Evolutionary conservation across 73 alveolate species (phyloP), one percentile per base, ranked within the genome.

Genomic region (Paramecium biaurelia): DNA sequence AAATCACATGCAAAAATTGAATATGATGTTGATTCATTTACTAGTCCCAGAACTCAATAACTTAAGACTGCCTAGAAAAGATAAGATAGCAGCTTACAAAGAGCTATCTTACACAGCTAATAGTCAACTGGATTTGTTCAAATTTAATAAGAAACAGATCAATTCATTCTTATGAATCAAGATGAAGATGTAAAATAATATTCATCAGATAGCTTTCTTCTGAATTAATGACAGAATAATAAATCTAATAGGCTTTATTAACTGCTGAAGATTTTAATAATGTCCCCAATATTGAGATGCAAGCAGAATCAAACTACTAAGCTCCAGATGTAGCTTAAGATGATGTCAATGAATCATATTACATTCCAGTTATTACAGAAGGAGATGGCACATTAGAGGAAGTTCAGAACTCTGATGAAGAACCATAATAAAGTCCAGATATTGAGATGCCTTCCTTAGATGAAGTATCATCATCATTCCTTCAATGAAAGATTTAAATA

Each of bases 381-480:
- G 86, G 86, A 34, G 86, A 72, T 18, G 86, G 86, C 24, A 28
- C 86, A 72, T 37, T 32, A 21, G 86, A 72, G 37, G 86, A 72
- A 18, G 86, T 72, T 34, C 7, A 35, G 45, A 38, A 72, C 34
- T 72, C 56, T 42, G 58, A 32, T 72, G 58, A 35, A 32, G 20
- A 72, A 5, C 86, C 86, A 6, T 7, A 72, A 37, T 34, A 15
- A 28, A 38, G 35, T 11, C 84, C 84, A 72, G 86, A 72, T 37
- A 72, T 72, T 38, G 86, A 32, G 32, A 72, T 72, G 86, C 86
- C 86, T 30, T 63, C 84, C 47, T 63, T 53, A 14, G 68, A 53
- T 53, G 68, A 53, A 53, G 14, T n/a, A 3, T 53, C 68, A 6
- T 18, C 68, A 53, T 53, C 26, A 21, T 53, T 53, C 32, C 68